Percentiles rank a stretch among this genome's conserved stretches.
Evolutionary conservation across 2,329 filamentous ascomycete genomes (phyloP).

Genomic region (Botrytis tulipae): DNA sequence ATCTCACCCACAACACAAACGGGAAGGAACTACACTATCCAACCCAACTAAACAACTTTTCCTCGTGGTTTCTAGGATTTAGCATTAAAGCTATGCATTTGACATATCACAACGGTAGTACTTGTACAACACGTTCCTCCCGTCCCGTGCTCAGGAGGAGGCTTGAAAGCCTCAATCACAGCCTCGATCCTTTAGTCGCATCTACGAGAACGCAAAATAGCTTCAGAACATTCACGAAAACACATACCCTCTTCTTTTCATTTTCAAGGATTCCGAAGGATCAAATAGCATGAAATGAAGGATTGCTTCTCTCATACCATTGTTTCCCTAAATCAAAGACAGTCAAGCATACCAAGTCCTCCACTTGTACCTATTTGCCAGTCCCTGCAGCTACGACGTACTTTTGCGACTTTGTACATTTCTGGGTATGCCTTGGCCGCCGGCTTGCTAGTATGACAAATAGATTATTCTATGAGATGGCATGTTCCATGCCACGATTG

Average conservation of each 20-base stretch:
- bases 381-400: background rate
- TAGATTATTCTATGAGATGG: conserved; percentile 8
- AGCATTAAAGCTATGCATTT: conserved; percentile 12
- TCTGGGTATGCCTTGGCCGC: background rate
- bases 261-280: conserved; percentile 9
- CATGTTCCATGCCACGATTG: conserved; percentile 4
- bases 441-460: conserved; percentile 10
- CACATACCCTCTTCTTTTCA: background rate
- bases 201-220: conserved; percentile 11
- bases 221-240: conserved; percentile 12
- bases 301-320: background rate
- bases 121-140: conserved; percentile 14
- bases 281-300: background rate
- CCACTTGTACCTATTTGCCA: conserved; percentile 5
- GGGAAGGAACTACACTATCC: conserved; percentile 12
- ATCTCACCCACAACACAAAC: conserved; percentile 16
- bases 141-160: conserved; percentile 16
- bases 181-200: conserved; percentile 3
- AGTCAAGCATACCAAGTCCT: background rate
- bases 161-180: conserved; percentile 14
- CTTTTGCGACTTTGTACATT: background rate
- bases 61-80: conserved; percentile 21
- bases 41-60: conserved; percentile 13
- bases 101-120: conserved; percentile 16
- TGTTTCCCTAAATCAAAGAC: background rate